Evolutionary conservation across 2,329 filamentous ascomycete species (phyloP), one percentile per base, ranked within the genome.

Genomic region (Alternaria gaisen): DNA sequence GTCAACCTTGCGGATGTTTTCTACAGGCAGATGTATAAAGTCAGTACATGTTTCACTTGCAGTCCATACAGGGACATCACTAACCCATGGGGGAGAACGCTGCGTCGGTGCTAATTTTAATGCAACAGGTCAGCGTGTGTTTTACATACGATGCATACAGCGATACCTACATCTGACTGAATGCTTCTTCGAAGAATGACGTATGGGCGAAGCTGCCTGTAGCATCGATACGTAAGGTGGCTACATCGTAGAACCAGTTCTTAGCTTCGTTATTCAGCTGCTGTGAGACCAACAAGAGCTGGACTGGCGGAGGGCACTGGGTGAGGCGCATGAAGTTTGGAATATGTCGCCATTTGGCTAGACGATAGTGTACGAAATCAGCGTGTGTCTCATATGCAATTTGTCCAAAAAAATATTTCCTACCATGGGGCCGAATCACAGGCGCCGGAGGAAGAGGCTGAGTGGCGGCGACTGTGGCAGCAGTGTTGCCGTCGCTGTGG

Each of bases 171-270:
- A 79, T 71, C 40, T 74, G 61, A 11, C 53, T 56, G 26, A 78
- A 65, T 22, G 70, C 64, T 24, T 70, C 64, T 28, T 77, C 73
- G 58, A 75, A 77, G 58, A 77, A 77, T 43, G 68, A 66, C 3
- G 69, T 71, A 53, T 79, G 76, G 3, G 69, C 66, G 44, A 79
- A 77, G 66, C 72, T 74, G 34, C 60, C 70, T 3, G 76, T 78
- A n/a, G 68, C 73, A 14, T 75, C 57, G 56, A 79, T 72, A 18
- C 57, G 69, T 14, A 78, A 61, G 11, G 69, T 54, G 1, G 72
- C 66, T 14, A 69, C 66, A n/a, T 77, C 63, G 63, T 77, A 78
- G 61, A 72, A 78, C 73, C 73, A 78, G 44, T 70, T 61, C 62
- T 70, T 71, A 26, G 67, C 74, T 61, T 78, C 71, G 4, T 34